Base-by-base conservation (phyloP, 2,329 filamentous ascomycete genomes). In the Cordyceps farinosa region DNA sequence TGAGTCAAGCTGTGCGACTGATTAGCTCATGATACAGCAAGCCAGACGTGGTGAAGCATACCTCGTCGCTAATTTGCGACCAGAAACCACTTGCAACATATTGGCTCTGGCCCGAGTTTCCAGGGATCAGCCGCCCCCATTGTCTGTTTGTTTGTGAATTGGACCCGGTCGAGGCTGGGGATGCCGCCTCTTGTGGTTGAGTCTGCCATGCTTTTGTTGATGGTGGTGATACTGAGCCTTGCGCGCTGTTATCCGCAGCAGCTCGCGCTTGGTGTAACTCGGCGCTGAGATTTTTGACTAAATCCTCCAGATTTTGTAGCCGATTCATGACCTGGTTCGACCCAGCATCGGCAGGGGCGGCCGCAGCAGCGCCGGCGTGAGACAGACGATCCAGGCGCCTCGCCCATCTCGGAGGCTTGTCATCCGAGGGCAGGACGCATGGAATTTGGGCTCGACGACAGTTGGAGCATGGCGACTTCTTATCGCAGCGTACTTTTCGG, bases 401-500 rank as follows among this genome's bases (percentile, higher is more conserved):
- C 45, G 82, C 81, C 81, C 84, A 85, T 71, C 81, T 75, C 62
- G 83, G 83, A 0, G 80, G 78, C 2, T 79, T 79, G 63, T 84
- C 79, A 48, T 72, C 70, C 1, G 81, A 78, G 0, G 83, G 82
- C 17, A 81, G 73, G 32, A 84, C 72, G 65, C 84, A 86, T 10
- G 78, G 73, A 47, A 85, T 83, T 57, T 79, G 77, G 11, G 79
- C 83, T 5, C 79, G 77, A 10, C 79, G 80, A 67, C 84, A 86
- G 66, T 85, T 85, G 5, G 83, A 81, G 66, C 84, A 86, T 1
- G 84, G 84, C 3, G 79, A 80, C 50, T 74, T 71, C 70, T 84
- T 85, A 69, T 86, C 81, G 70, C 84, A 87, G 51, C 82, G 81
- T 5, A 86, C 83, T 66, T 86, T 86, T 52, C 84, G 82, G 40